These are phyloP conservation scores for Colletotrichum noveboracense DNA, from an alignment of 2,329 filamentous ascomycete species.

Conservation along the genomic window DNA sequence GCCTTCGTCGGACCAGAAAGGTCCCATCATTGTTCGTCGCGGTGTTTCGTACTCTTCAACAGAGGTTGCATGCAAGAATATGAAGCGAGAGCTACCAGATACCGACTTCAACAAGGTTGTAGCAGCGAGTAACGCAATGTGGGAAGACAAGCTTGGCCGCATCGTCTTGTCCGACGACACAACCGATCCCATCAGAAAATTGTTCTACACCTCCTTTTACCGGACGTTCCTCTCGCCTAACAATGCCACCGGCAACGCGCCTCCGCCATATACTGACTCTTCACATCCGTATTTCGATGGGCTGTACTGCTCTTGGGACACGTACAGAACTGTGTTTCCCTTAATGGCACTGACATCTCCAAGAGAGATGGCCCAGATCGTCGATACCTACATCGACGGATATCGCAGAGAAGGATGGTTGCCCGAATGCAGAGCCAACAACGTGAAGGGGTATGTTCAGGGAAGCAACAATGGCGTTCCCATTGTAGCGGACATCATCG, in stretches of 20 bases:
- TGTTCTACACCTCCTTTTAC: conserved; percentile 1
- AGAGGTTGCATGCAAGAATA: background rate
- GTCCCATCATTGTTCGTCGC: background rate
- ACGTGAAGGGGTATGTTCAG: background rate
- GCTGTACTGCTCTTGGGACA: conserved; percentile 1
- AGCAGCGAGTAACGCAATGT: background rate
- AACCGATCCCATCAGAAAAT: background rate
- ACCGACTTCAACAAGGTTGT: background rate
- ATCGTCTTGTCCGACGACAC: background rate
- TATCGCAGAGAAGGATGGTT: background rate
- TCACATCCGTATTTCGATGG: background rate
- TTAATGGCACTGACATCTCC: background rate
- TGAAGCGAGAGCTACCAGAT: background rate
- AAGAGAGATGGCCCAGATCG: background rate
- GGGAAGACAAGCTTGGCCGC: background rate
- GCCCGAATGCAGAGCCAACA: background rate
- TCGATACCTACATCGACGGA: background rate
- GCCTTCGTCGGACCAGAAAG: background rate
- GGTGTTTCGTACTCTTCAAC: background rate
- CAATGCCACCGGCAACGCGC: background rate
- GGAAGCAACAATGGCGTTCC: background rate
- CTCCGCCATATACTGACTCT: background rate
- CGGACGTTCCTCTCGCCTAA: conserved; percentile 2
- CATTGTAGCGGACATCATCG: background rate
- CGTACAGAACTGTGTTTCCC: background rate